phyloP scores from a whole-genome alignment of 495 filamentous ascomycete genomes.

The Thozetella sp. region DNA sequence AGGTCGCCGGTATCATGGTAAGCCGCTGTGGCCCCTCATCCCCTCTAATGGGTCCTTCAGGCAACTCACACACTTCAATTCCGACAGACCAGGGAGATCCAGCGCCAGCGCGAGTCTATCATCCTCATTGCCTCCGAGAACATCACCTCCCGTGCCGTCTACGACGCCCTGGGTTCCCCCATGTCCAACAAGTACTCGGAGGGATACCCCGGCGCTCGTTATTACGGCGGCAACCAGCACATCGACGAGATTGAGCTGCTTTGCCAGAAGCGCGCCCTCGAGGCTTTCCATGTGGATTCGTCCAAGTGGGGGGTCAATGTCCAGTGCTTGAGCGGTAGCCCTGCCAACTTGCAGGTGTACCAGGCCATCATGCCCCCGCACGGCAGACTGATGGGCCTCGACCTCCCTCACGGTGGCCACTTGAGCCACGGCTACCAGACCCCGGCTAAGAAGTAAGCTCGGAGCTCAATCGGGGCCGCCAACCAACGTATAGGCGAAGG shows the following conservation, averaged over 20 bases:
- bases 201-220: conserved; percentile 96
- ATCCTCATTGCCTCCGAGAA: conserved; percentile 96
- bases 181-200: conserved; percentile 99
- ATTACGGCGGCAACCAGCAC: conserved; percentile 99
- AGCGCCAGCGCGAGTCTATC: conserved; percentile 97
- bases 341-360: conserved; percentile 98
- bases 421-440: conserved; percentile 98
- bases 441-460: conserved; percentile 77
- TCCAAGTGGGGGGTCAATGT: conserved; percentile 99
- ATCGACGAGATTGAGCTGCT: conserved; percentile 95
- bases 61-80: conserved; percentile 4
- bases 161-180: conserved; percentile 85
- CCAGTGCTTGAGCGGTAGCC: conserved; percentile 88
- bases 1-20: conserved; percentile 95
- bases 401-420: conserved; percentile 97
- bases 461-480: conserved; percentile 1
- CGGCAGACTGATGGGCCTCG: conserved; percentile 95
- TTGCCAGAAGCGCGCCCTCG: conserved; percentile 92
- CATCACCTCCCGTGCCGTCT: conserved; percentile 86
- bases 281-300: conserved; percentile 84
- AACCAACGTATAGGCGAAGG: background rate
- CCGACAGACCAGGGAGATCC: conserved; percentile 84
- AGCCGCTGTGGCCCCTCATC: conserved; percentile 18
- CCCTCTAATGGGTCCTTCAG: background rate
- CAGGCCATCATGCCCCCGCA: conserved; percentile 98